Conservation (phyloP, 139 green algal species). For the Ettlia oleoabundans region DNA sequence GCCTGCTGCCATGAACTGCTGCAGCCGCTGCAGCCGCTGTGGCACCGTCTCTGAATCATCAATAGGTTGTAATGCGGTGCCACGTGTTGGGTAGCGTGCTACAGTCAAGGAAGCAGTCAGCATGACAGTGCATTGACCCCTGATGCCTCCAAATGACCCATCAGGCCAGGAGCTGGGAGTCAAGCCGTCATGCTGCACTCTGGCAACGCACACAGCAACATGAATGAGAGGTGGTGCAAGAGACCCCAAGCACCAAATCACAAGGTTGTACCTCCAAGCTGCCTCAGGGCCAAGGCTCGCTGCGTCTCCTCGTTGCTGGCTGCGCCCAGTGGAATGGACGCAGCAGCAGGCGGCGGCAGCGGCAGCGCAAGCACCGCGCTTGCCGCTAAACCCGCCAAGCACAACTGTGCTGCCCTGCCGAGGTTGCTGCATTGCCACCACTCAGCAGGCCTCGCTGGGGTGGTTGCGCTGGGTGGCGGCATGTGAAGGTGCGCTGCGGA, state of each 20-base stretch:
- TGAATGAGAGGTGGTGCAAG: too few relatives aligned
- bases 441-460: not conserved
- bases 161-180: too few relatives aligned
- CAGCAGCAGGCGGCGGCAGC: conserved; percentile 10
- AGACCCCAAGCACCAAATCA: not conserved
- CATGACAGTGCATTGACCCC: not conserved
- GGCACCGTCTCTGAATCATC: not conserved
- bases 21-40: not conserved
- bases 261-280: conserved; percentile 4
- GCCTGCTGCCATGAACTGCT: not conserved
- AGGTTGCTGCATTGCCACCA: not conserved
- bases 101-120: not conserved
- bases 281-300: not conserved
- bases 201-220: not conserved
- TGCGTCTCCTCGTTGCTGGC: not conserved
- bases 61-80: not conserved
- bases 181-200: too few relatives aligned
- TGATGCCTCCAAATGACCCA: not conserved
- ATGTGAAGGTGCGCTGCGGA: not conserved
- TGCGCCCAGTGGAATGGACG: not conserved
- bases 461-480: not conserved
- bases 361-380: not conserved
- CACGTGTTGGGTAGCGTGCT: not conserved
- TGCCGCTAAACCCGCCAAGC: not conserved
- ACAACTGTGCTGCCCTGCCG: not conserved